phyloP scores from a whole-genome alignment of 805 yeast genomes.

The Zygosaccharomyces gambellarensis region DNA sequence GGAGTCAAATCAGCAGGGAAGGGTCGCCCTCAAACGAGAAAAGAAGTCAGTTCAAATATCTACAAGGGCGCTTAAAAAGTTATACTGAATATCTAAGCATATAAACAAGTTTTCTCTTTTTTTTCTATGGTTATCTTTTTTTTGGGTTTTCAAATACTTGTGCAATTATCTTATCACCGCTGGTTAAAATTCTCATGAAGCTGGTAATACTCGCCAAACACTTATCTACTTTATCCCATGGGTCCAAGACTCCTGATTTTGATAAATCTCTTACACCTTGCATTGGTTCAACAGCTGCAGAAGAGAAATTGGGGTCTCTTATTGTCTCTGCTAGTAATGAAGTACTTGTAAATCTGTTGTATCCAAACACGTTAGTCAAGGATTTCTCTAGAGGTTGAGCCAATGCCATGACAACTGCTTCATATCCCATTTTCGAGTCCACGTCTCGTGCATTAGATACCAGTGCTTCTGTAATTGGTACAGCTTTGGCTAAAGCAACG shows the following conservation, averaged over 20 bases:
- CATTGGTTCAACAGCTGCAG: slow-evolving; percentile 11
- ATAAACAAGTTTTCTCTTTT: slow-evolving; percentile 4
- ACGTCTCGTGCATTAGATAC: neutral
- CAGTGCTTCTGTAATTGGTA: slow-evolving; percentile 8
- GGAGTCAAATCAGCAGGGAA: neutral
- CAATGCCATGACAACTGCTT: slow-evolving; percentile 15
- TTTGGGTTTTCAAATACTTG: slow-evolving; percentile 24
- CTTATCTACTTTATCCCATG: slow-evolving; percentile 25
- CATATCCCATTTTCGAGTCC: slow-evolving; percentile 12
- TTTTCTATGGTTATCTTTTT: slow-evolving; percentile 4
- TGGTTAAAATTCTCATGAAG: slow-evolving; percentile 18
- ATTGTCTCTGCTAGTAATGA: slow-evolving; percentile 17
- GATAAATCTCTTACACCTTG: slow-evolving; percentile 7
- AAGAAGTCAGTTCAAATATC: neutral
- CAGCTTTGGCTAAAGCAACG: slow-evolving; percentile 21
- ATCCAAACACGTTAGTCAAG: slow-evolving; percentile 16
- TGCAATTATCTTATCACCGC: slow-evolving; percentile 22
- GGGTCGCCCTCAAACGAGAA: neutral
- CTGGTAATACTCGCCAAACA: slow-evolving; percentile 14
- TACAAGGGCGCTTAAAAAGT: neutral
- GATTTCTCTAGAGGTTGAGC: slow-evolving; percentile 21
- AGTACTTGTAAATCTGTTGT: slow-evolving; percentile 13
- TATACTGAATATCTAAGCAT: neutral
- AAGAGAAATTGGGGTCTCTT: slow-evolving; percentile 7
- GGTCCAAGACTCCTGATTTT: slow-evolving; percentile 24